A percentile compares a stretch with the other conserved stretches of the same genome.
These are phyloP conservation scores for Vitis amurensis DNA, from an alignment of 164 flowering plant species.

Conservation along the genomic window DNA sequence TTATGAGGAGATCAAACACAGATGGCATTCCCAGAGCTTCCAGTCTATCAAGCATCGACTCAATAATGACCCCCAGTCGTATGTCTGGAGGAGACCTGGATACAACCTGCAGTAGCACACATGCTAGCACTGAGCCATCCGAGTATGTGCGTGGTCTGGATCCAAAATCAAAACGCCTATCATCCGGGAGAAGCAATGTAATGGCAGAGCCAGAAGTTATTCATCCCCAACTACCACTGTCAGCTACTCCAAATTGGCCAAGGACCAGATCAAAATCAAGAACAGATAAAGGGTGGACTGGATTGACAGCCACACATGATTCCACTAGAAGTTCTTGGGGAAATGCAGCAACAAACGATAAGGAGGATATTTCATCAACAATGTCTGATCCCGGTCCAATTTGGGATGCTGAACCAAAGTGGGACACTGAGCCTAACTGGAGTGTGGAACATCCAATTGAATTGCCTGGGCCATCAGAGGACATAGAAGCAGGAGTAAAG, in stretches of 20 bases:
- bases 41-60: constrained; percentile 96
- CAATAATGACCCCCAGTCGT: constrained; percentile 89
- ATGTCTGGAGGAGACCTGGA: constrained; percentile 85
- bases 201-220: constrained; percentile 81
- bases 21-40: constrained; percentile 95
- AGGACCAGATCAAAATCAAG: constrained; percentile 91
- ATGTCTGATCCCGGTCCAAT: constrained; percentile 98
- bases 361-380: constrained; percentile 96
- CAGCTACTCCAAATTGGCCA: constrained; percentile 89
- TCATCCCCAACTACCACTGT: constrained; percentile 69
- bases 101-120: constrained; percentile 67
- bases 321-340: constrained; percentile 79
- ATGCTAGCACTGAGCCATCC: constrained; percentile 90
- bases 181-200: constrained; percentile 75
- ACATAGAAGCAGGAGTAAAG: constrained; percentile 37
- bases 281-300: constrained; percentile 82
- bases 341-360: constrained; percentile 71
- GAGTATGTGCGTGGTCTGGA: constrained; percentile 92
- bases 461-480: constrained; percentile 71
- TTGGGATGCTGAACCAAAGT: constrained; percentile 98
- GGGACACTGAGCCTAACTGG: constrained; percentile 89
- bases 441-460: constrained; percentile 79
- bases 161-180: constrained; percentile 80
- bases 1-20: constrained; percentile 72
- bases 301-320: constrained; percentile 63